A percentile compares a stretch with the other conserved stretches of the same genome.
Conservation (phyloP, 805 yeast species). For the Danielia oregonensis region DNA sequence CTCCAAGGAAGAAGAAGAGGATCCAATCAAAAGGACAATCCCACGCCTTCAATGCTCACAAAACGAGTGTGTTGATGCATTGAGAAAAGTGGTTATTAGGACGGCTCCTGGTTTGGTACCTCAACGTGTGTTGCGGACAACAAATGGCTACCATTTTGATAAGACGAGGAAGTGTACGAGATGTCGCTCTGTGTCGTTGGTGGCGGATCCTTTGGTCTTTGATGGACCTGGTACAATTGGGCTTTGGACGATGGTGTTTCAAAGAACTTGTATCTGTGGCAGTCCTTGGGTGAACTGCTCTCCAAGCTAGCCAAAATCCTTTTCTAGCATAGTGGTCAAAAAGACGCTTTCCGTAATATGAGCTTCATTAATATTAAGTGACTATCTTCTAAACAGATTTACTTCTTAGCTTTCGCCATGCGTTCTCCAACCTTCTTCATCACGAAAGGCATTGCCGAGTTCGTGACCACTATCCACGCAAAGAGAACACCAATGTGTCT, state of each 20-base stretch:
- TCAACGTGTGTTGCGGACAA: constrained; percentile 10
- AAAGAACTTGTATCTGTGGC: constrained; percentile 74
- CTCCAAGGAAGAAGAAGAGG: constrained; percentile 3
- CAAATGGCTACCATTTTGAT: too few species aligned
- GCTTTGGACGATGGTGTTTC: constrained; percentile 62
- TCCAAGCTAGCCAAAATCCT: background rate
- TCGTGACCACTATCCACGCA: constrained; percentile 30
- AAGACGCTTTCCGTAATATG: too few species aligned
- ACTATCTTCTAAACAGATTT: too few species aligned
- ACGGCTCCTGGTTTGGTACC: too few species aligned
- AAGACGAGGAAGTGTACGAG: constrained; percentile 39
- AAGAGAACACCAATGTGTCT: constrained; percentile 27
- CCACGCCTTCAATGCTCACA: constrained; percentile 18
- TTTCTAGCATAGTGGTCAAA: too few species aligned
- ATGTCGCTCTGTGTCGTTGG: constrained; percentile 40
- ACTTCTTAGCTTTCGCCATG: too few species aligned
- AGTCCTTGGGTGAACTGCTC: constrained; percentile 60
- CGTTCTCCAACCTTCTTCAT: constrained; percentile 18
- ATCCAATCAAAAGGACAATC: constrained; percentile 7
- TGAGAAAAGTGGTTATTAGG: constrained; percentile 35
- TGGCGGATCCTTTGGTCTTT: constrained; percentile 37
- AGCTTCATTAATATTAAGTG: too few species aligned
- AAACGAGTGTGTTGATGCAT: constrained; percentile 32
- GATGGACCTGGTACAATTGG: constrained; percentile 29
- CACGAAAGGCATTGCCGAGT: constrained; percentile 22